Conservation (phyloP, 2,329 filamentous ascomycete genomes). For the Fusarium burgessii region DNA sequence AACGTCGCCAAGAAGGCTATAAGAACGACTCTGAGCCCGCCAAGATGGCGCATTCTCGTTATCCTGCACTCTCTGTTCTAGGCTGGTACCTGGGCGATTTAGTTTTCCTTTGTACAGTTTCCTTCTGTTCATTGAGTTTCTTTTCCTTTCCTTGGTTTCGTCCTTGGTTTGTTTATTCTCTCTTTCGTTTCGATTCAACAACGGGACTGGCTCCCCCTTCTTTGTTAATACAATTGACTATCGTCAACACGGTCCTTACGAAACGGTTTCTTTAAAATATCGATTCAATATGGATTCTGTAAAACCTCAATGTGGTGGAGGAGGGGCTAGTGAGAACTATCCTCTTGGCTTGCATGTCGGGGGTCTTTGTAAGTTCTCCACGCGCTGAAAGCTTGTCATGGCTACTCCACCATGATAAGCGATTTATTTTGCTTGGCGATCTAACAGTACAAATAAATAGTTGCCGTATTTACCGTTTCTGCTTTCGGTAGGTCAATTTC, state of each 20-base stretch:
- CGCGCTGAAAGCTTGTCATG: background rate
- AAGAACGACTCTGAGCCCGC: background rate
- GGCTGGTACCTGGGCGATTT: constrained; percentile 29
- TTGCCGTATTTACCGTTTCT: constrained; percentile 47
- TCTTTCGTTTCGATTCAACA: background rate
- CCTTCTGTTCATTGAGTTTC: constrained; percentile 12
- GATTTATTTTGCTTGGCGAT: background rate
- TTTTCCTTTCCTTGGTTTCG: background rate
- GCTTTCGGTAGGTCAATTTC: constrained; percentile 33
- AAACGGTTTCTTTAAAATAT: background rate
- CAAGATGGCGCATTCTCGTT: background rate
- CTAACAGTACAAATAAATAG: constrained; percentile 20
- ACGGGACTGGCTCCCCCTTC: constrained; percentile 16
- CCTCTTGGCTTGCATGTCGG: constrained; percentile 46
- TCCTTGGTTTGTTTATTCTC: background rate
- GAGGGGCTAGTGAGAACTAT: constrained; percentile 35
- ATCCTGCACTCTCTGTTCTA: constrained; percentile 26
- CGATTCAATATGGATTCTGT: constrained; percentile 15
- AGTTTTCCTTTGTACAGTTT: constrained; percentile 20
- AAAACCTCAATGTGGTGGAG: constrained; percentile 49
- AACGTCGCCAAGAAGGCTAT: constrained; percentile 7
- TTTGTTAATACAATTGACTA: background rate
- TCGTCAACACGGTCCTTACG: constrained; percentile 5
- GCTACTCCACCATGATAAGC: background rate
- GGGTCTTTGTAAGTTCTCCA: constrained; percentile 46